Conservation (phyloP, 225 moss, liverwort and hornwort genomes). For the Takakia lepidozioides region DNA sequence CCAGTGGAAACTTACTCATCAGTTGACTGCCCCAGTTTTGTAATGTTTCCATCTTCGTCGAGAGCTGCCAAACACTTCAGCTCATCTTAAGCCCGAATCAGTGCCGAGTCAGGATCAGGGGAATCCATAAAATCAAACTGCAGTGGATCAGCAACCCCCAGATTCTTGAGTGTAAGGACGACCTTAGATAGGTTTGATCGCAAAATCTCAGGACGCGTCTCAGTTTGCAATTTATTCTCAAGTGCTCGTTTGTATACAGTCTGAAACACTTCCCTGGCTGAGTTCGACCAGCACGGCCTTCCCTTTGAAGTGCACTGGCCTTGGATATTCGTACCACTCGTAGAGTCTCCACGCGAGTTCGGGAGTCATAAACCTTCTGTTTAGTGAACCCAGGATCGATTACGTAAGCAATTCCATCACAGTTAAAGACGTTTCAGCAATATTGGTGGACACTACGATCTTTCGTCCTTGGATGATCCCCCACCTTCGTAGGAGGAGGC, state of each 20-base stretch:
- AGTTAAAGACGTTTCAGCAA: constrained; percentile 50
- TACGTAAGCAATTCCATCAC: constrained; percentile 91
- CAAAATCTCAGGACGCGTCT: constrained; percentile 94
- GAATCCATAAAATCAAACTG: constrained; percentile 99
- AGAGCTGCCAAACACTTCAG: constrained; percentile 42
- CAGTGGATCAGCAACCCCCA: constrained; percentile 94
- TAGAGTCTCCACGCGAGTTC: constrained; percentile 90
- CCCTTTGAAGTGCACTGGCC: constrained; percentile 89
- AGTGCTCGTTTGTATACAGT: constrained; percentile 76
- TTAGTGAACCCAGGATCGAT: constrained; percentile 87
- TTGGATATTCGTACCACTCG: constrained; percentile 79
- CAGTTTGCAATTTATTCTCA: constrained; percentile 78
- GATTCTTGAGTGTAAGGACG: constrained; percentile 83
- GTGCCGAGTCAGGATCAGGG: constrained; percentile 73
- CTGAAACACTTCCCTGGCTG: constrained; percentile 86
- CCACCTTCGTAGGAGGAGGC: constrained; percentile 25
- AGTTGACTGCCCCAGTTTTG: constrained; percentile 5
- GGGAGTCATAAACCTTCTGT: constrained; percentile 97
- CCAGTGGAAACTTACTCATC: constrained; percentile 9
- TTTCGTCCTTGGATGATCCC: constrained; percentile 32
- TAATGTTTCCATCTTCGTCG: constrained; percentile 19
- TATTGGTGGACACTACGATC: constrained; percentile 55
- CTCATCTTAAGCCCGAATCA: constrained; percentile 47
- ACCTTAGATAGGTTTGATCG: constrained; percentile 86
- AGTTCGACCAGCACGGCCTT: constrained; percentile 90